These are phyloP conservation scores for Yamadazyma buinensis DNA, from an alignment of 1,139 yeast species.

Conservation along the genomic window DNA sequence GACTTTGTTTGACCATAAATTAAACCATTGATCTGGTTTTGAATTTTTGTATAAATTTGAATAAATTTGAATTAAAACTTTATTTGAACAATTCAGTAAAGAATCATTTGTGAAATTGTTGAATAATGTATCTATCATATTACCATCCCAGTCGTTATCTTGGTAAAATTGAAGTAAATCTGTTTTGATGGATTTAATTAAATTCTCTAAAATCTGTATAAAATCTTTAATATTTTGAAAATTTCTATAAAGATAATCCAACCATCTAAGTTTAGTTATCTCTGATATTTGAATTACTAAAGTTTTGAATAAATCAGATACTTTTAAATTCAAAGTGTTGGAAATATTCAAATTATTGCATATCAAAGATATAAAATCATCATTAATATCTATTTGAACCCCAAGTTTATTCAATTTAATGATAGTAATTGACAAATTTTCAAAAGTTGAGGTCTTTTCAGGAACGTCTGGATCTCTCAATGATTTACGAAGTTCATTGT, in stretches of 20 bases:
- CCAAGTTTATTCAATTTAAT: conserved; percentile 9
- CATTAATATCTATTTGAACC: not conserved
- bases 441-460: conserved; percentile 1
- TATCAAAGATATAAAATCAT: conserved; percentile 1
- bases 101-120: conserved; percentile 34
- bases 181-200: conserved; percentile 2
- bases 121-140: conserved; percentile 4
- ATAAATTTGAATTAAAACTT: conserved; percentile 49
- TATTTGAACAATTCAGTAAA: conserved; percentile 66
- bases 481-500: not conserved
- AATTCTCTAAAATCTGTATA: conserved; percentile 8
- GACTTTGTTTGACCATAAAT: not conserved
- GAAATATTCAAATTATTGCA: conserved; percentile 7
- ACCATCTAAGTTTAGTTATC: conserved; percentile 12
- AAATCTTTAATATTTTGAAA: conserved; percentile 17
- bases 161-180: not conserved
- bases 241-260: conserved; percentile 42
- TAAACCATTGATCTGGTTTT: not conserved
- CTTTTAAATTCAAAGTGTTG: conserved; percentile 5
- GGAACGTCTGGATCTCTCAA: not conserved
- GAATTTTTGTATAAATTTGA: conserved; percentile 17
- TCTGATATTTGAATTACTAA: not conserved
- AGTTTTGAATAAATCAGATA: conserved; percentile 2
- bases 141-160: not conserved
- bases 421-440: conserved; percentile 7